phyloP scores from a whole-genome alignment of 176 grass and related monocot species.

The Phragmites australis region DNA sequence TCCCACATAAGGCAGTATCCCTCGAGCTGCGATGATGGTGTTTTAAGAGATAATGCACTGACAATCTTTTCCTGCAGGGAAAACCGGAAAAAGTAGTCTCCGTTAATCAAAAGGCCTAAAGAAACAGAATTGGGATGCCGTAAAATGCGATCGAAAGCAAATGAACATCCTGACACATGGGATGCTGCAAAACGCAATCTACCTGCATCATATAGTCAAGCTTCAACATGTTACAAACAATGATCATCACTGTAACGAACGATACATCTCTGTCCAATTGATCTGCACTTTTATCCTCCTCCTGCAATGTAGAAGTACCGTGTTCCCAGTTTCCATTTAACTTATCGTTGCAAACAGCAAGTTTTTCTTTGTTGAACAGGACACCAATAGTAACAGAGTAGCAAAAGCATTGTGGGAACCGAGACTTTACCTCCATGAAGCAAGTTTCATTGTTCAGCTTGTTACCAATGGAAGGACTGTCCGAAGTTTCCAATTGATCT shows the following conservation, averaged over 20 bases:
- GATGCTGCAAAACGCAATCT: conserved; percentile 1
- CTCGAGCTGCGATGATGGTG: conserved; percentile 52
- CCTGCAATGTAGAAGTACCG: conserved; percentile 33
- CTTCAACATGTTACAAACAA: conserved; percentile 64
- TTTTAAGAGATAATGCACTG: conserved; percentile 44
- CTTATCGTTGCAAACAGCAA: neutral
- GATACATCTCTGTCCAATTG: conserved; percentile 37
- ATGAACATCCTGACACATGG: neutral
- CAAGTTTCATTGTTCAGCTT: neutral
- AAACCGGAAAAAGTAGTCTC: neutral
- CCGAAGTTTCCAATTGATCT: conserved; percentile 17
- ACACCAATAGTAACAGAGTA: neutral
- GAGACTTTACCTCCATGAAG: conserved; percentile 24
- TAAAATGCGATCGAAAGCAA: conserved; percentile 2
- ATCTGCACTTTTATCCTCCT: conserved; percentile 29
- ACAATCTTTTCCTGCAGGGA: conserved; percentile 68
- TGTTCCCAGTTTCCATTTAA: conserved; percentile 5
- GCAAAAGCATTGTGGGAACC: neutral
- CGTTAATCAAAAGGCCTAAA: neutral
- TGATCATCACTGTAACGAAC: conserved; percentile 37
- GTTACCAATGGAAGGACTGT: neutral
- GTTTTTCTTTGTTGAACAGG: neutral
- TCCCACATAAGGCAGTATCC: conserved; percentile 77
- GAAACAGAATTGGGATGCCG: neutral
- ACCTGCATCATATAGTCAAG: conserved; percentile 73